Percentiles rank a stretch among this genome's conserved stretches.
Evolutionary conservation across 805 yeast species (phyloP).

Genomic region (Ogataea philodendri): DNA sequence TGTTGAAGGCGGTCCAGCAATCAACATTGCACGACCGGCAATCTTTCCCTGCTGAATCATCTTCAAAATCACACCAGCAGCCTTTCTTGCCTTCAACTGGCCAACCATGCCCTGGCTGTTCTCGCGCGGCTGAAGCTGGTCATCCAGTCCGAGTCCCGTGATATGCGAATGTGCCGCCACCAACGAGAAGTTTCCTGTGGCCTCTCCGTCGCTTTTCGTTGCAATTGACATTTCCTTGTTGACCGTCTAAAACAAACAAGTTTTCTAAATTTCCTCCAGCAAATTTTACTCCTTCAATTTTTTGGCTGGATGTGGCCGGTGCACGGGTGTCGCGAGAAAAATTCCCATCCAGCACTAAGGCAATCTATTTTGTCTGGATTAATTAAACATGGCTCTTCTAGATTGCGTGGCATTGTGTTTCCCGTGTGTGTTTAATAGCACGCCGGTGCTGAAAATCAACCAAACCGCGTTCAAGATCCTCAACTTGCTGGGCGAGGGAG

Average conservation of each 20-base stretch:
- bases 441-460: slow-evolving; percentile 63
- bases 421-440: slow-evolving; percentile 41
- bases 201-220: slow-evolving; percentile 18
- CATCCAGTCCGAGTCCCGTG: slow-evolving; percentile 92
- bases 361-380: slow-evolving; percentile 1
- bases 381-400: slow-evolving; percentile 13
- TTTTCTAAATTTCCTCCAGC: slow-evolving; percentile 10
- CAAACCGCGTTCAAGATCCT: slow-evolving; percentile 59
- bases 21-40: slow-evolving; percentile 92
- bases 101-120: slow-evolving; percentile 90
- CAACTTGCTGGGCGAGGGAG: slow-evolving; percentile 85
- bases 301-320: too few species aligned
- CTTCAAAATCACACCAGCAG: slow-evolving; percentile 93
- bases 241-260: slow-evolving; percentile 5
- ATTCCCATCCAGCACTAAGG: too few species aligned
- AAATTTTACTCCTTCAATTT: slow-evolving; percentile 9
- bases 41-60: slow-evolving; percentile 87
- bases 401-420: slow-evolving; percentile 34
- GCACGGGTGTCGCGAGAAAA: too few species aligned
- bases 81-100: slow-evolving; percentile 75
- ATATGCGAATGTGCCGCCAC: slow-evolving; percentile 94
- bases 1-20: slow-evolving; percentile 98
- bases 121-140: slow-evolving; percentile 76
- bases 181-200: slow-evolving; percentile 26
- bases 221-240: slow-evolving; percentile 21